A percentile compares a stretch with the other conserved stretches of the same genome.
Evolutionary conservation across 2,329 filamentous ascomycete species (phyloP).

Genomic region (Colletotrichum sp.): DNA sequence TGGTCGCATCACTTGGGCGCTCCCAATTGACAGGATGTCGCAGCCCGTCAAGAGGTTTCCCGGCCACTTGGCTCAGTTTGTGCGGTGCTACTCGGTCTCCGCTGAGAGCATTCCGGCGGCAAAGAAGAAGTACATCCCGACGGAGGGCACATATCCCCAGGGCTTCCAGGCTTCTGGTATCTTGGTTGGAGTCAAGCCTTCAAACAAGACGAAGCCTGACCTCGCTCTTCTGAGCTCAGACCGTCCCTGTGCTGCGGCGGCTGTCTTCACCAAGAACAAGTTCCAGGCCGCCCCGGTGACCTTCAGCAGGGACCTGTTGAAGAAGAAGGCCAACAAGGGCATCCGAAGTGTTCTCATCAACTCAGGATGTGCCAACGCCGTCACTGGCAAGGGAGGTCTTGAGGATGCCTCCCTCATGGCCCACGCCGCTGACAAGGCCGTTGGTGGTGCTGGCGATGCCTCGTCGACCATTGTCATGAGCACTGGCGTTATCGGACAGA

Average conservation of each 20-base stretch:
- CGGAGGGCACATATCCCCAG: conserved; percentile 83
- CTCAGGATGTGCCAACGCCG: conserved; percentile 95
- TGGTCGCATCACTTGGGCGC: not conserved
- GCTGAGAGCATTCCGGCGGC: conserved; percentile 70
- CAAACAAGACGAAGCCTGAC: conserved; percentile 90
- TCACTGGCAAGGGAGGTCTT: conserved; percentile 87
- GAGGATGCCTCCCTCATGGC: conserved; percentile 91
- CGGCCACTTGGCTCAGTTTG: conserved; percentile 20
- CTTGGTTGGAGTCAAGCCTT: conserved; percentile 91
- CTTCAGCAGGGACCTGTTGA: conserved; percentile 76
- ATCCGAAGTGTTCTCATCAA: conserved; percentile 89
- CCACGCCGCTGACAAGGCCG: conserved; percentile 70
- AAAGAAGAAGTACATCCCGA: conserved; percentile 91
- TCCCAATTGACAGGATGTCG: conserved; percentile 13
- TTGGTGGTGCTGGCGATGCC: conserved; percentile 45
- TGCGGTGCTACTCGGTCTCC: conserved; percentile 64
- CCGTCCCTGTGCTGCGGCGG: conserved; percentile 82
- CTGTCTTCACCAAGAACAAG: conserved; percentile 97
- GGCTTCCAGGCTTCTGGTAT: conserved; percentile 88
- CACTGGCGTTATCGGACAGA: conserved; percentile 95
- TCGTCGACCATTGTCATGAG: conserved; percentile 92
- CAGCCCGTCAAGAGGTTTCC: conserved; percentile 20
- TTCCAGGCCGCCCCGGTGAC: conserved; percentile 97
- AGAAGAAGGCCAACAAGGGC: conserved; percentile 68
- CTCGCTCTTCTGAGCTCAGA: conserved; percentile 89